phyloP scores from a whole-genome alignment of 331 rosid species.

The Pyrus hybrid region DNA sequence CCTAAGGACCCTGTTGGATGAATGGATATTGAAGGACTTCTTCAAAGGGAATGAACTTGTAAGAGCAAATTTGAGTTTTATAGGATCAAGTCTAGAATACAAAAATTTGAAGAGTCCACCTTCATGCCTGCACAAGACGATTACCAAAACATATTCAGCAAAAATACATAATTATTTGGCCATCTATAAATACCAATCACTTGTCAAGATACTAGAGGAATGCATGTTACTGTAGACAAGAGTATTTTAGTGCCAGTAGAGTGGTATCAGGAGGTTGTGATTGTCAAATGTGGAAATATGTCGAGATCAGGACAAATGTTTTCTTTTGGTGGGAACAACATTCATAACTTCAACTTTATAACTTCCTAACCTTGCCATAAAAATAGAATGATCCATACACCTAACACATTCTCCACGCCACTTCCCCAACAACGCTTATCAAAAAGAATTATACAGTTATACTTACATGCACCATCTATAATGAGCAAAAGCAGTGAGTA shows the following conservation, averaged over 20 bases:
- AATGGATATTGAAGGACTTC: conserved; percentile 23
- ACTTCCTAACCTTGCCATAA: background rate
- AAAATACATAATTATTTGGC: background rate
- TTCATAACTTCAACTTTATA: background rate
- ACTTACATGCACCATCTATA: conserved; percentile 98
- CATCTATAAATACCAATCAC: background rate
- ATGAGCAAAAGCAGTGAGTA: conserved; percentile 60
- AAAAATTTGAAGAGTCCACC: conserved; percentile 76
- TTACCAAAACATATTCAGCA: conserved; percentile 14
- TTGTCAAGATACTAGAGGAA: background rate
- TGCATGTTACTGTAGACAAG: background rate
- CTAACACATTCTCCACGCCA: background rate
- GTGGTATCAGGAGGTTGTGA: background rate
- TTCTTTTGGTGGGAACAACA: background rate
- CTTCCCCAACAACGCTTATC: background rate
- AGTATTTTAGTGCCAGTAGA: background rate
- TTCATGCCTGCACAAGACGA: conserved; percentile 67
- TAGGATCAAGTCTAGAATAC: conserved; percentile 45
- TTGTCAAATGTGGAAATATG: background rate
- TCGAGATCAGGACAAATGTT: background rate
- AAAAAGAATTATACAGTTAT: background rate
- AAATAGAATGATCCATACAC: background rate
- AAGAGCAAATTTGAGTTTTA: conserved; percentile 37
- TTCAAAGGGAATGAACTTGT: conserved; percentile 34
- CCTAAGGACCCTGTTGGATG: conserved; percentile 53